Evolutionary conservation across 805 yeast genomes (phyloP).

Genomic region (Tetrapisispora iriomotensis): DNA sequence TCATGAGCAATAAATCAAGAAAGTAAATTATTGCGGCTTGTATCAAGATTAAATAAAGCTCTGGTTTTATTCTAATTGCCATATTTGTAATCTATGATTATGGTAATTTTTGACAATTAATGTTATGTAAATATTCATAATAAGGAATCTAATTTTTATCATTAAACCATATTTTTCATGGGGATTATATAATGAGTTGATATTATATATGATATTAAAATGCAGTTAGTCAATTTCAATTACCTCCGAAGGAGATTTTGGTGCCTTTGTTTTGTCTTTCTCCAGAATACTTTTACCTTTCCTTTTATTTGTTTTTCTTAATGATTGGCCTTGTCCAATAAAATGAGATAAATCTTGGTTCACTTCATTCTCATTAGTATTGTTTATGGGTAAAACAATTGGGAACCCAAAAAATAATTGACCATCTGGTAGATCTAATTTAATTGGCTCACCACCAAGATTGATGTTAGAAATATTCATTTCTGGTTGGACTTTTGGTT

Average conservation of each 20-base stretch:
- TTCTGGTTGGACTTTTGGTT: slow-evolving; percentile 1
- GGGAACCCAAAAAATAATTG: slow-evolving; percentile 94
- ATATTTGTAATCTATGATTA: too few species aligned
- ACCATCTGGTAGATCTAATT: slow-evolving; percentile 67
- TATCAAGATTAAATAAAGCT: too few species aligned
- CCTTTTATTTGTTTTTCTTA: slow-evolving; percentile 63
- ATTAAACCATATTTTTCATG: too few species aligned
- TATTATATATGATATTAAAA: not conserved
- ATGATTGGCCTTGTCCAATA: slow-evolving; percentile 66
- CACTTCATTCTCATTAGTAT: slow-evolving; percentile 26
- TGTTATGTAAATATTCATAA: too few species aligned
- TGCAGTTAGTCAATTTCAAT: slow-evolving; percentile 57
- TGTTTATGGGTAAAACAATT: slow-evolving; percentile 37
- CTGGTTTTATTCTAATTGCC: too few species aligned
- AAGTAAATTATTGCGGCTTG: too few species aligned
- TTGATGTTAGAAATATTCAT: slow-evolving; percentile 29
- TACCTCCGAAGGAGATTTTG: slow-evolving; percentile 56
- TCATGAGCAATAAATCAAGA: slow-evolving; percentile 22
- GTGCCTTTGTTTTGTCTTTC: slow-evolving; percentile 40
- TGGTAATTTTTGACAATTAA: too few species aligned
- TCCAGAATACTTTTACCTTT: slow-evolving; percentile 36
- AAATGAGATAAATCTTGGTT: slow-evolving; percentile 23
- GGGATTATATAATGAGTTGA: not conserved
- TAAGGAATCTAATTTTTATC: too few species aligned
- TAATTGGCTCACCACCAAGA: slow-evolving; percentile 56